phyloP scores from a whole-genome alignment of 805 yeast species.

The fission yeast (Schizosaccharomyces pombe) region DNA sequence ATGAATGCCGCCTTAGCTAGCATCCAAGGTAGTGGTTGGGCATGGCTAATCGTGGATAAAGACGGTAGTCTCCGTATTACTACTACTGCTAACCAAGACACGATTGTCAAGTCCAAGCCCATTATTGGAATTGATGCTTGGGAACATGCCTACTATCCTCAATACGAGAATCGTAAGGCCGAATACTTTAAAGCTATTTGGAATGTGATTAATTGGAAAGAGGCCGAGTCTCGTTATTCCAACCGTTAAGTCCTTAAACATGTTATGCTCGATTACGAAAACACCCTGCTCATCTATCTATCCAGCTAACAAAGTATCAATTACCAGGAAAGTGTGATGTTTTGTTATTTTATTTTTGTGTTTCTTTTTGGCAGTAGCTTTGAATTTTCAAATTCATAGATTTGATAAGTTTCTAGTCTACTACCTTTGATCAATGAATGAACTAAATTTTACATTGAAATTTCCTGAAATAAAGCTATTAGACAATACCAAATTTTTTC shows the following conservation, averaged over 20 bases:
- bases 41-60: conserved; percentile 63
- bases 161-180: conserved; percentile 72
- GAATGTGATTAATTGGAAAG: conserved; percentile 86
- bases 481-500: no score
- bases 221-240: conserved; percentile 52
- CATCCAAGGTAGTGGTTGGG: conserved; percentile 91
- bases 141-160: conserved; percentile 92
- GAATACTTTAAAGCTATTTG: conserved; percentile 86
- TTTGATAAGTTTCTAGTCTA: no score
- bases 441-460: no score
- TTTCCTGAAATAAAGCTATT: no score
- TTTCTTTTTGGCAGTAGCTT: no score
- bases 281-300: no score
- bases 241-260: conserved; percentile 13
- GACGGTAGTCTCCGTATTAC: conserved; percentile 56
- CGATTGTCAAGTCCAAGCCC: conserved; percentile 45
- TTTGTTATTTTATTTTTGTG: no score
- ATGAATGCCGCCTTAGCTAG: conserved; percentile 54
- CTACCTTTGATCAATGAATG: no score
- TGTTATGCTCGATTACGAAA: no score
- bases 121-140: conserved; percentile 66
- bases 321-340: no score
- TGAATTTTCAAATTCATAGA: no score
- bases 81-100: conserved; percentile 69
- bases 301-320: no score